Conservation (phyloP, 352 stramenopile species). For the Phytophthora europaea region DNA sequence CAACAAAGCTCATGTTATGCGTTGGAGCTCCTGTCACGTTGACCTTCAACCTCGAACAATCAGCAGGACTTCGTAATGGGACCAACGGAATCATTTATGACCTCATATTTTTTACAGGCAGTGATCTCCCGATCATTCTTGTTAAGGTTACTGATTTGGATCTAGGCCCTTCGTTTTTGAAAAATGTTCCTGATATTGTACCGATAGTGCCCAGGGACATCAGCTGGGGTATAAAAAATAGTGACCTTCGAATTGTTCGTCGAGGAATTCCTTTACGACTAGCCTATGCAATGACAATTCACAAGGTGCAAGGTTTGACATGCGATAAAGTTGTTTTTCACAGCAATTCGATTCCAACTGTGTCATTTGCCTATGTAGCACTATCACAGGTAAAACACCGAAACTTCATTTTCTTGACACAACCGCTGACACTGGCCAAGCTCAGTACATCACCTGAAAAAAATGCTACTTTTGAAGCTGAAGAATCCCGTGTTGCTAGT, state of each 20-base stretch:
- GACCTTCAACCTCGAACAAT: not conserved
- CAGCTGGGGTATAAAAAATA: not conserved
- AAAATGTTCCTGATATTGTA: not conserved
- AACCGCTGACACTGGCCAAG: too few relatives aligned
- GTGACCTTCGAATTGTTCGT: not conserved
- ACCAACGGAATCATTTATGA: not conserved
- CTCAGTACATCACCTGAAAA: not conserved
- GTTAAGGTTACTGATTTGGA: not conserved
- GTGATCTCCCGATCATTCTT: not conserved
- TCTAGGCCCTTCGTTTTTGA: not conserved
- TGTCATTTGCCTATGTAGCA: not conserved
- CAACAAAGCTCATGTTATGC: not conserved
- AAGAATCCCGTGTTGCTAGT: not conserved
- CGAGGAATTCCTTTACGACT: conserved; percentile 9
- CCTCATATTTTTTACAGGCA: not conserved
- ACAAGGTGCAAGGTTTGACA: conserved; percentile 13
- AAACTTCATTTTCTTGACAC: too few relatives aligned
- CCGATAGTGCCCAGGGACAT: not conserved
- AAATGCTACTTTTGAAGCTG: not conserved
- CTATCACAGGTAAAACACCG: too few relatives aligned
- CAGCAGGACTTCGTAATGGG: not conserved
- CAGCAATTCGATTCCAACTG: not conserved
- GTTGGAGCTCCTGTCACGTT: not conserved
- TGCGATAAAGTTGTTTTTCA: conserved; percentile 8
- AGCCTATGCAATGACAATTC: conserved; percentile 16